These are phyloP conservation scores for Urochloa ruziziensis DNA, from an alignment of 176 grass and related monocot species.

Conservation along the genomic window DNA sequence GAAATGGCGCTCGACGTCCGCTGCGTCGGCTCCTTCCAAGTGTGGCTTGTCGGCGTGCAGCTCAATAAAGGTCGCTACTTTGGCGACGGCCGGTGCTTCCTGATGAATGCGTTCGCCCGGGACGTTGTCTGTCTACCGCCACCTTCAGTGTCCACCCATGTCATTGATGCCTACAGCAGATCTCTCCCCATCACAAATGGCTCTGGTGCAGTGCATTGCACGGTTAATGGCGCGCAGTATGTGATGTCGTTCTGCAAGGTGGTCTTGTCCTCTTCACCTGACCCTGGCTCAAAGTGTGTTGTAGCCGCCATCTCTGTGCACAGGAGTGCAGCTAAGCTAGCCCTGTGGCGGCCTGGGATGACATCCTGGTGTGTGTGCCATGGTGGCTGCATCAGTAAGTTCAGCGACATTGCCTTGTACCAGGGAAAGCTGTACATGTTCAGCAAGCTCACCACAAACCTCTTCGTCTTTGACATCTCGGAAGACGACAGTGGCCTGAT, in stretches of 20 bases:
- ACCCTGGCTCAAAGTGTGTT: background rate
- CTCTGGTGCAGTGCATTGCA: too few species aligned
- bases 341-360: conserved; percentile 30
- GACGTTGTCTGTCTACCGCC: conserved; percentile 19
- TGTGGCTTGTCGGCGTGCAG: too few species aligned
- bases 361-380: conserved; percentile 23
- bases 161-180: too few species aligned
- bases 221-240: too few species aligned
- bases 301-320: conserved; percentile 39
- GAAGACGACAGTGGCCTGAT: too few species aligned
- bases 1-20: background rate
- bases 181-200: too few species aligned
- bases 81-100: conserved; percentile 29
- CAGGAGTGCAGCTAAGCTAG: conserved; percentile 26
- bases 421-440: conserved; percentile 31
- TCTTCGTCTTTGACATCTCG: too few species aligned
- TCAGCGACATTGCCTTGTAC: conserved; percentile 27
- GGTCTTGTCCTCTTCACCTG: conserved; percentile 32
- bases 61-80: too few species aligned
- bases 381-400: conserved; percentile 37
- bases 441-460: conserved; percentile 30
- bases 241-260: conserved; percentile 49
- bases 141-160: too few species aligned
- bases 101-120: conserved; percentile 27
- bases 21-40: too few species aligned